These are phyloP conservation scores for Kodamaea hsintzibuensis DNA, from an alignment of 805 yeast species.

Conservation along the genomic window DNA sequence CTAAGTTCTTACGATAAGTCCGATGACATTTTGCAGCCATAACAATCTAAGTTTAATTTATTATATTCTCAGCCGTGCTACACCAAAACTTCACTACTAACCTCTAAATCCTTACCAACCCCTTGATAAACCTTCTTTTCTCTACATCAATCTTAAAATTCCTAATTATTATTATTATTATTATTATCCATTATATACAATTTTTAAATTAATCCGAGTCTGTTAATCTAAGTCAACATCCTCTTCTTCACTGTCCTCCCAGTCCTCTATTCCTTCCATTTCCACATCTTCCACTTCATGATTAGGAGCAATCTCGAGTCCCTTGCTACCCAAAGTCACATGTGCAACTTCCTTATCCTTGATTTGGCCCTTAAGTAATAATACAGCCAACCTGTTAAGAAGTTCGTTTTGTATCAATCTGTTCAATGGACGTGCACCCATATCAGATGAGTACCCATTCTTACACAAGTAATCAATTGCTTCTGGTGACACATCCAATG, in stretches of 20 bases:
- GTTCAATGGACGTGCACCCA: slow-evolving; percentile 97
- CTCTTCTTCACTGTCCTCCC: slow-evolving; percentile 61
- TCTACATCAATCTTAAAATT: not conserved
- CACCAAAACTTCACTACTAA: too few relatives aligned
- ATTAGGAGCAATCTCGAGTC: slow-evolving; percentile 81
- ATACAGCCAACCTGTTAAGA: slow-evolving; percentile 85
- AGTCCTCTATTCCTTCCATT: slow-evolving; percentile 54
- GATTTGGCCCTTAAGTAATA: slow-evolving; percentile 83
- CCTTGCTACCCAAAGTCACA: slow-evolving; percentile 58
- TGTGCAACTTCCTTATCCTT: slow-evolving; percentile 84
- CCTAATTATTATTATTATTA: not conserved
- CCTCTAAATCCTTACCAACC: too few relatives aligned
- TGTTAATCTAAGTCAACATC: slow-evolving; percentile 43
- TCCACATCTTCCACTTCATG: slow-evolving; percentile 59
- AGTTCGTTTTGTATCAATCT: slow-evolving; percentile 88
- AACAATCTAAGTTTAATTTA: too few relatives aligned
- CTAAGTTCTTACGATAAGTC: too few relatives aligned
- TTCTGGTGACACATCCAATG: slow-evolving; percentile 67
- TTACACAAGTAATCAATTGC: slow-evolving; percentile 82
- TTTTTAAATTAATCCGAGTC: not conserved
- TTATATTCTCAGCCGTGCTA: not conserved
- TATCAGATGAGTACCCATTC: slow-evolving; percentile 86
- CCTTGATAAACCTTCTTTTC: too few relatives aligned
- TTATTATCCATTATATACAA: not conserved
- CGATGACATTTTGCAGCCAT: too few relatives aligned